phyloP scores from a whole-genome alignment of 176 grass and related monocot species.

The Hordeum vulgare region MorexV3_pseudomolecules_assembly NC_058518.1:21603485-21603984 shows the following conservation, averaged over 20 bases:
- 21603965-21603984: too few relatives aligned
- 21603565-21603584: too few relatives aligned
- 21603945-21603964: background rate
- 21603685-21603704: background rate
- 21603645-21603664: too few relatives aligned
- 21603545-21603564: too few relatives aligned
- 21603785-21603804: background rate
- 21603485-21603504: too few relatives aligned
- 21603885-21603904: background rate
- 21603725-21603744: background rate
- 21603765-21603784: background rate
- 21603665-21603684: too few relatives aligned
- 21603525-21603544: too few relatives aligned
- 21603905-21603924: background rate
- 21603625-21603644: too few relatives aligned
- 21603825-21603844: background rate
- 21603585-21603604: too few relatives aligned
- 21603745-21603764: background rate
- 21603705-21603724: background rate
- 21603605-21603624: too few relatives aligned
- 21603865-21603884: background rate
- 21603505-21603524: too few relatives aligned
- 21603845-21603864: background rate
- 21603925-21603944: background rate
- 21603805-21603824: background rate